Evolutionary conservation across 225 moss, liverwort and hornwort species (phyloP).

Genomic region (Asterella californica): DNA sequence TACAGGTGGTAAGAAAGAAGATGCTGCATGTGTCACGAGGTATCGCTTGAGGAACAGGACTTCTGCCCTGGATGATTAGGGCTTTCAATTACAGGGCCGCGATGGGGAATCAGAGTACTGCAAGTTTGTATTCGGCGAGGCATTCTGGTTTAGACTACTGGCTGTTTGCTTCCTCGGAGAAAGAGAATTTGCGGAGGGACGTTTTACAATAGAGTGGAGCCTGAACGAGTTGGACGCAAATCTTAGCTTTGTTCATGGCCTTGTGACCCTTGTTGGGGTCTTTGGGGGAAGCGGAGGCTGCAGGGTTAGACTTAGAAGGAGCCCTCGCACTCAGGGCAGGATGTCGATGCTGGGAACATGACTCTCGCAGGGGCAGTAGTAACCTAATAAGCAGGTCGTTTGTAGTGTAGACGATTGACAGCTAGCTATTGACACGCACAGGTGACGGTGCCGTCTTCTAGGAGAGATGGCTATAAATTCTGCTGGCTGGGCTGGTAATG

Average conservation of each 20-base stretch:
- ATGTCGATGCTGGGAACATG: not conserved
- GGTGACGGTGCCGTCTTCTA: constrained; percentile 17
- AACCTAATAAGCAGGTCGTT: not conserved
- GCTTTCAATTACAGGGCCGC: constrained; percentile 1
- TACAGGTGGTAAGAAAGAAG: constrained; percentile 8
- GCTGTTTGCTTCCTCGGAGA: constrained; percentile 16
- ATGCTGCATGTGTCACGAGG: not conserved
- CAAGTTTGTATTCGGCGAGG: constrained; percentile 7
- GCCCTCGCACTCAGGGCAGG: not conserved
- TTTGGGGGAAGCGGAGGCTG: constrained; percentile 14
- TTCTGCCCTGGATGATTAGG: constrained; percentile 4
- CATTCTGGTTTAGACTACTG: constrained; percentile 14
- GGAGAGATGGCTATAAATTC: constrained; percentile 33
- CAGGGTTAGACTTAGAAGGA: constrained; percentile 15
- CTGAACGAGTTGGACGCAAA: not conserved
- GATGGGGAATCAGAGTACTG: constrained; percentile 23
- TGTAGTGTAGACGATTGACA: not conserved
- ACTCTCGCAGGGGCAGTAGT: constrained; percentile 7
- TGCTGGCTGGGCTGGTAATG: constrained; percentile 33
- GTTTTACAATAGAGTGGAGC: not conserved
- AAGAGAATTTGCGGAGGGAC: constrained; percentile 14
- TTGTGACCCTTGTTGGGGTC: not conserved
- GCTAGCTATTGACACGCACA: not conserved
- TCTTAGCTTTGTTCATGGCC: constrained; percentile 4
- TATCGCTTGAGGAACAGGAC: not conserved